These are phyloP conservation scores for Lithohypha guttulata DNA, from an alignment of 2,329 filamentous ascomycete genomes.

Conservation along the genomic window DNA sequence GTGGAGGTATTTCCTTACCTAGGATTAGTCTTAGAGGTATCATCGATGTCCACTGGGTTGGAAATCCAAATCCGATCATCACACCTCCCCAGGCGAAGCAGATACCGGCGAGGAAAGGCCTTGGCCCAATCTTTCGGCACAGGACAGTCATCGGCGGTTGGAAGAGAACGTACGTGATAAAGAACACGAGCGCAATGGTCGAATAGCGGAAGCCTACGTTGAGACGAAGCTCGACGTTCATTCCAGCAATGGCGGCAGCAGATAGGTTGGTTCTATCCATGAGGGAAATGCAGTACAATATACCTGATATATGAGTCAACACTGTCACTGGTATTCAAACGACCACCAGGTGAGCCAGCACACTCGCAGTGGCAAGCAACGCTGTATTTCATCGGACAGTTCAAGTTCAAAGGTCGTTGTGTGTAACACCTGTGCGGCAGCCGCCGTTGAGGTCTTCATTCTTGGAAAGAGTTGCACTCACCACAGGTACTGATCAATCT, in stretches of 20 bases:
- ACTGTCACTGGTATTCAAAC: no score
- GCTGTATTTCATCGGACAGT: no score
- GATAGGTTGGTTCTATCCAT: slow-evolving; percentile 72
- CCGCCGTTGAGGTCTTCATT: no score
- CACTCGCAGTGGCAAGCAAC: no score
- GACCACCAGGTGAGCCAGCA: no score
- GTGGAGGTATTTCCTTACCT: no score
- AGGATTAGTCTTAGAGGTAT: slow-evolving; percentile 33
- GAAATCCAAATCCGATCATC: slow-evolving; percentile 27
- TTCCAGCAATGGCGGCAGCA: slow-evolving; percentile 58
- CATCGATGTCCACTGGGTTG: slow-evolving; percentile 17
- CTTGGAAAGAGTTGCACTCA: no score
- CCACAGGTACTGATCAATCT: slow-evolving; percentile 53
- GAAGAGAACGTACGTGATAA: slow-evolving; percentile 60
- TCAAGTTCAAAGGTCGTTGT: no score
- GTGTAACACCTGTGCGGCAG: no score
- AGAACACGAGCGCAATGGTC: slow-evolving; percentile 60
- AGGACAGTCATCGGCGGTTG: slow-evolving; percentile 60
- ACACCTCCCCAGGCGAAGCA: slow-evolving; percentile 33
- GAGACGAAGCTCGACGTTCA: slow-evolving; percentile 25
- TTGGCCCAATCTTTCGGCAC: slow-evolving; percentile 50
- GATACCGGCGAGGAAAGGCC: slow-evolving; percentile 24
- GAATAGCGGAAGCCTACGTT: slow-evolving; percentile 21
- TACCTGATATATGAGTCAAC: no score
- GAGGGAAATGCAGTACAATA: slow-evolving; percentile 63